Percentiles rank a stretch among this genome's conserved stretches.
These are phyloP conservation scores for Themeda triandra DNA, from an alignment of 176 grass and related monocot species.

Conservation along the genomic window DNA sequence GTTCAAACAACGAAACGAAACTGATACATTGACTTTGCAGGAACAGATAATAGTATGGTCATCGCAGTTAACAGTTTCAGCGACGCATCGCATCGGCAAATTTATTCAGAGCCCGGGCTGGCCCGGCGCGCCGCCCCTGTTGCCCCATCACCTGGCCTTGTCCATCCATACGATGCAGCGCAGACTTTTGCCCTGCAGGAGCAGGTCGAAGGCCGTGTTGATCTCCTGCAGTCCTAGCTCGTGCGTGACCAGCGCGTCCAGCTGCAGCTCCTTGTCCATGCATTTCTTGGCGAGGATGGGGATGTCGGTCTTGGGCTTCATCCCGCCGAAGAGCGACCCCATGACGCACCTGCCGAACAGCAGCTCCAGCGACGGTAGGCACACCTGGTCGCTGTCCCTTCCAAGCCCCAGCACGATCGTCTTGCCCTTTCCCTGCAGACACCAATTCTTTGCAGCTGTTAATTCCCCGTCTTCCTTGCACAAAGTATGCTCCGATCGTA, in stretches of 20 bases:
- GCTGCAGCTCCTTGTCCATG: conserved; percentile 62
- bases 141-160: conserved; percentile 38
- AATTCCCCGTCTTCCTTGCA: neutral
- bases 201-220: conserved; percentile 72
- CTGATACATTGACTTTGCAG: neutral
- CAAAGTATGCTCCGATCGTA: no score
- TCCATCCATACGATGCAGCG: conserved; percentile 86
- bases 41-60: neutral
- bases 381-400: conserved; percentile 28
- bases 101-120: neutral
- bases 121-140: no score
- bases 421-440: conserved; percentile 57
- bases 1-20: neutral
- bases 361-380: conserved; percentile 36
- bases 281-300: conserved; percentile 64
- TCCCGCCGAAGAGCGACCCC: conserved; percentile 56
- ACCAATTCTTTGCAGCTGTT: neutral
- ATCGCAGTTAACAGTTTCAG: neutral
- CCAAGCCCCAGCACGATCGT: conserved; percentile 57
- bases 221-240: conserved; percentile 58
- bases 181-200: conserved; percentile 65
- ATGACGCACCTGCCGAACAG: conserved; percentile 58
- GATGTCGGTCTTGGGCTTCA: conserved; percentile 74
- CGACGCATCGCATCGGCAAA: neutral
- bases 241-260: conserved; percentile 69